phyloP scores from a whole-genome alignment of 768 basidiomycete species.

The Pleurotus citrinopileatus region DNA sequence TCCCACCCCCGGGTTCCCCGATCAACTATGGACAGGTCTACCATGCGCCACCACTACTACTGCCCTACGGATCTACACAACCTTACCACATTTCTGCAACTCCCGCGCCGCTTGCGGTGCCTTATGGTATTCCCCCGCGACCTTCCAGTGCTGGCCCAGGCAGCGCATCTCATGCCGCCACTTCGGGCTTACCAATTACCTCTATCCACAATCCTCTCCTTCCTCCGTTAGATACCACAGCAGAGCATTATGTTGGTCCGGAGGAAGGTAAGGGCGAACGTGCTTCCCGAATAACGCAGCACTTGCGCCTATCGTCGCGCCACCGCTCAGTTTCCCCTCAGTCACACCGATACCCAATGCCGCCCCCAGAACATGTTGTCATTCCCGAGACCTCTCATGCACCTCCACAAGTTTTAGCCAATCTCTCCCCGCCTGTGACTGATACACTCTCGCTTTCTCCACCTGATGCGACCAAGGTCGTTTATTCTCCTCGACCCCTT shows the following conservation, averaged over 20 bases:
- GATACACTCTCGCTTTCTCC: conserved; percentile 21
- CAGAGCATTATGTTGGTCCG: conserved; percentile 27
- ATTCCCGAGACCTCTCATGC: conserved; percentile 15
- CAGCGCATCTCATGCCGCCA: conserved; percentile 20
- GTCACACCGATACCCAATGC: conserved; percentile 50
- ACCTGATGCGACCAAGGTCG: conserved; percentile 25
- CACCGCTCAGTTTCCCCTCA: conserved; percentile 61
- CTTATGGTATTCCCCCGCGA: conserved; percentile 29
- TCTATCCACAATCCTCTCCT: conserved; percentile 25
- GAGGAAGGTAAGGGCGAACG: conserved; percentile 63
- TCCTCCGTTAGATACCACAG: conserved; percentile 22
- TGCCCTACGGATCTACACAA: conserved; percentile 12
- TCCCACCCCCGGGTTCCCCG: conserved; percentile 34
- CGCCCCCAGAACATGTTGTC: conserved; percentile 13
- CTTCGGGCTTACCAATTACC: conserved; percentile 34
- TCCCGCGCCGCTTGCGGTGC: conserved; percentile 16
- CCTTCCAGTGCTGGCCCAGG: conserved; percentile 51
- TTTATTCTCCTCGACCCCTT: conserved; percentile 68
- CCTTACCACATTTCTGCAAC: conserved; percentile 16
- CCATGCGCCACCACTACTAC: conserved; percentile 25
- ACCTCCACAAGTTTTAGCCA: not conserved
- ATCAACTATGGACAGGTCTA: conserved; percentile 26
- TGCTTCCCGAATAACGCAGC: conserved; percentile 55
- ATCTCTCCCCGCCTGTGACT: conserved; percentile 11
- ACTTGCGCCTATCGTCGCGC: conserved; percentile 54